Conservation (phyloP, 106 monocot genomes). For the Acorus gramineus region DNA sequence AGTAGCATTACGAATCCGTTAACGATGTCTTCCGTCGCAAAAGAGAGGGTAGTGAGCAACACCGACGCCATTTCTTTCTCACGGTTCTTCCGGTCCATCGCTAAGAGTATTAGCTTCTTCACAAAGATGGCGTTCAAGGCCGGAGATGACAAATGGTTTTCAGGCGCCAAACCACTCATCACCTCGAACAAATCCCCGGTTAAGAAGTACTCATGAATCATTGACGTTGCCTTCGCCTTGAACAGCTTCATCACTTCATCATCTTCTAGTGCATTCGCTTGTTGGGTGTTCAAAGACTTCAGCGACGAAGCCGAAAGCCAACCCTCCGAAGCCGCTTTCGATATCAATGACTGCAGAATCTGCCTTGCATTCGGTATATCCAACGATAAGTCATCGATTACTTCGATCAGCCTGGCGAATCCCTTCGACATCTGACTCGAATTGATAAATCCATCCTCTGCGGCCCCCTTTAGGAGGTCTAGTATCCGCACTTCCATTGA, state of each 20-base stretch:
- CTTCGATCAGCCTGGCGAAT: constrained; percentile 57
- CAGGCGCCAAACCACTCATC: constrained; percentile 25
- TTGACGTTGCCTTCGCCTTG: constrained; percentile 21
- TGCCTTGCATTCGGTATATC: constrained; percentile 60
- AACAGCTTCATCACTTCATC: constrained; percentile 15
- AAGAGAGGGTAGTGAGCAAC: constrained; percentile 37
- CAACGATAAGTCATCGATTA: constrained; percentile 48
- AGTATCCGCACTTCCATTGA: constrained; percentile 28
- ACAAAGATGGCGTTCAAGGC: constrained; percentile 40
- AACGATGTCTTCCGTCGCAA: constrained; percentile 43
- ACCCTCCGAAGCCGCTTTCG: constrained; percentile 63
- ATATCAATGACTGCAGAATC: constrained; percentile 37
- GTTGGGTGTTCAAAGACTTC: constrained; percentile 9
- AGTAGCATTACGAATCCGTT: constrained; percentile 42
- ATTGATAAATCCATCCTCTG: constrained; percentile 54
- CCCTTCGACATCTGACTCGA: constrained; percentile 68
- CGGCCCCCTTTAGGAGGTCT: constrained; percentile 36
- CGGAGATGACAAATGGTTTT: constrained; percentile 10
- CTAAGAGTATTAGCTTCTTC: constrained; percentile 53
- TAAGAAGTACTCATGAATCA: constrained; percentile 68
- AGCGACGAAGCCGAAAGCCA: constrained; percentile 65
- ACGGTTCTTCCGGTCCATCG: constrained; percentile 67
- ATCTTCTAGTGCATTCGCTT: constrained; percentile 27
- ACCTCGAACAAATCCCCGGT: constrained; percentile 60
- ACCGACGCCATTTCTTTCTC: constrained; percentile 79